Evolutionary conservation across 805 yeast genomes (phyloP).

Genomic region (Diddensiella transvaalensis): DNA sequence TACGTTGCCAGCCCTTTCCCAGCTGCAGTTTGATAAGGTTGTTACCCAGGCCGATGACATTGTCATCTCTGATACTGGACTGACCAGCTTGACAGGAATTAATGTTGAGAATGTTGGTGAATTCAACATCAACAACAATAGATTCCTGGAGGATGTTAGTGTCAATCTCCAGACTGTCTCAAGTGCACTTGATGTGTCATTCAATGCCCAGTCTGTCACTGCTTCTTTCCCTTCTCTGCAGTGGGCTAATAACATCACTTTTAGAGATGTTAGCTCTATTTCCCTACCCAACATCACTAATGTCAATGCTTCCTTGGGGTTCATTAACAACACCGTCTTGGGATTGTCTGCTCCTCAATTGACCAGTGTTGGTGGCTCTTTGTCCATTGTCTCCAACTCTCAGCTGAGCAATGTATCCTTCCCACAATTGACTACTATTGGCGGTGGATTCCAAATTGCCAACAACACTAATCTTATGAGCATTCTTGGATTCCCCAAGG

Average conservation of each 20-base stretch:
- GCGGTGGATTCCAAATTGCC: constrained; percentile 90
- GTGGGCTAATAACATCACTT: constrained; percentile 85
- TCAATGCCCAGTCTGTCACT: constrained; percentile 78
- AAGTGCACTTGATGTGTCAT: constrained; percentile 71
- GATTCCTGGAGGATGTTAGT: constrained; percentile 58
- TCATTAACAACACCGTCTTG: constrained; percentile 64
- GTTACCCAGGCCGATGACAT: constrained; percentile 71
- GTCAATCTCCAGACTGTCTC: constrained; percentile 71
- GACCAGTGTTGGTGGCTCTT: constrained; percentile 70
- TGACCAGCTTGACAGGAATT: constrained; percentile 39
- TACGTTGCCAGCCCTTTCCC: constrained; percentile 80
- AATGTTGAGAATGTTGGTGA: constrained; percentile 35
- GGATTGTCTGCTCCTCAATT: constrained; percentile 43
- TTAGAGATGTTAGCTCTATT: constrained; percentile 75
- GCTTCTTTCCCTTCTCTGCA: constrained; percentile 48
- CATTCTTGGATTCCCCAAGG: constrained; percentile 69
- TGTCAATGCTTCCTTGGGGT: constrained; percentile 79
- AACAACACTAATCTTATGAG: constrained; percentile 72
- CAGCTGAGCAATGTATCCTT: constrained; percentile 67
- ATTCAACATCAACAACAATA: constrained; percentile 84
- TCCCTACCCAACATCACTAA: constrained; percentile 62
- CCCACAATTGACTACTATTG: constrained; percentile 65
- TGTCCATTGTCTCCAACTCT: constrained; percentile 70
- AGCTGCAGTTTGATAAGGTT: constrained; percentile 64
- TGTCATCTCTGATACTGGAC: constrained; percentile 42